A percentile compares a stretch with the other conserved stretches of the same genome.
phyloP scores from a whole-genome alignment of 2,329 filamentous ascomycete genomes.

The Chaetothyriales sp. region DNA sequence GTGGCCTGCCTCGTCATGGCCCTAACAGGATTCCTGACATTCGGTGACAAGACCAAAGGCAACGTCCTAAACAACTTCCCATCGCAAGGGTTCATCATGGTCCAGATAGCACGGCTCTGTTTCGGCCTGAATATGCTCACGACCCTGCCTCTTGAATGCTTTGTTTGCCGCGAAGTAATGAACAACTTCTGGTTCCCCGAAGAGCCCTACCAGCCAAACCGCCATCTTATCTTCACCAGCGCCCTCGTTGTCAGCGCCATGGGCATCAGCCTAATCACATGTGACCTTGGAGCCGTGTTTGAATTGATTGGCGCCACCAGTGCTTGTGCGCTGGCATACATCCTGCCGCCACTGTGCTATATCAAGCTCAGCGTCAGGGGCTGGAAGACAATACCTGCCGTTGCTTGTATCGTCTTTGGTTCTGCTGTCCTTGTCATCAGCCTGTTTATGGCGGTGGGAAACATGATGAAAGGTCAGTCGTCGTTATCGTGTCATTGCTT shows the following conservation, averaged over 20 bases:
- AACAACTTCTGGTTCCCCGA: constrained; percentile 62
- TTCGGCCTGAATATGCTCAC: constrained; percentile 99
- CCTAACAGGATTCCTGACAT: constrained; percentile 76
- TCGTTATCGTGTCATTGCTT: neutral
- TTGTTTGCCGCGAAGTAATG: constrained; percentile 96
- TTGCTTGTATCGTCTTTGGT: constrained; percentile 63
- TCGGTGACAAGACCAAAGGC: constrained; percentile 78
- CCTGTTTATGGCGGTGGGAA: constrained; percentile 54
- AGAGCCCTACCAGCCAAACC: constrained; percentile 64
- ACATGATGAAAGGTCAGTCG: constrained; percentile 38
- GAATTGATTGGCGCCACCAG: constrained; percentile 92
- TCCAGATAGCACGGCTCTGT: constrained; percentile 85
- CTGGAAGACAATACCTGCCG: constrained; percentile 57
- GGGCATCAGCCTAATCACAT: constrained; percentile 65
- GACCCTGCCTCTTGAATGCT: constrained; percentile 86
- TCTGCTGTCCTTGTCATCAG: constrained; percentile 66
- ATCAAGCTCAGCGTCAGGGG: constrained; percentile 63
- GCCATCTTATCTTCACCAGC: constrained; percentile 77
- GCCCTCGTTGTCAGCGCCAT: constrained; percentile 66
- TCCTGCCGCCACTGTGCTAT: constrained; percentile 86
- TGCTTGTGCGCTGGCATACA: constrained; percentile 86
- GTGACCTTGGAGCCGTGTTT: constrained; percentile 86
- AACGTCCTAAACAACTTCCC: constrained; percentile 99
- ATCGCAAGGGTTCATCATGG: constrained; percentile 63
- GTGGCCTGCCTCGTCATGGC: constrained; percentile 83